Evolutionary conservation across 345 rosid genomes (phyloP).

Genomic region (Reutealis trisperma): DNA sequence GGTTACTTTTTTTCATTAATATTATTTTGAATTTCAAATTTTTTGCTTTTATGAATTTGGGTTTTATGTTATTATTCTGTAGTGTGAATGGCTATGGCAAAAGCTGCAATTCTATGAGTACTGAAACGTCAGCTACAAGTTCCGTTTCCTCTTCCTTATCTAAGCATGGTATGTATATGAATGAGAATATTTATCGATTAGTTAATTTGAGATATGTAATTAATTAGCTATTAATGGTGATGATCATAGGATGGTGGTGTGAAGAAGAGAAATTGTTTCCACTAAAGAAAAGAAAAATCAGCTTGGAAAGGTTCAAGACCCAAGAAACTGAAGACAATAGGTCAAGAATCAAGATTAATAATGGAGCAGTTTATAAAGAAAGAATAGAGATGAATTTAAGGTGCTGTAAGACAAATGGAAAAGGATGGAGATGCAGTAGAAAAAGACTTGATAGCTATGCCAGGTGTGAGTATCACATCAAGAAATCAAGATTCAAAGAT

Average conservation of each 20-base stretch:
- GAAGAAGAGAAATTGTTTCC: slow-evolving; percentile 19
- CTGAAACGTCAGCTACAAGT: background rate
- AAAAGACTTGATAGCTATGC: background rate
- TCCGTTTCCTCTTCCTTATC: slow-evolving; percentile 14
- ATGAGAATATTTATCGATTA: background rate
- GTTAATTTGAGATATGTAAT: too few relatives aligned
- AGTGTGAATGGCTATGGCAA: background rate
- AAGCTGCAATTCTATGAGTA: background rate
- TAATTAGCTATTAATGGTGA: background rate
- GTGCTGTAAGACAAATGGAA: background rate
- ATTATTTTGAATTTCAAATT: too few relatives aligned
- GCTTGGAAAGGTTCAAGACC: slow-evolving; percentile 10
- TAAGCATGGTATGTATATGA: background rate
- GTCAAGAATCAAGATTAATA: background rate
- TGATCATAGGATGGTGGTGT: slow-evolving; percentile 5
- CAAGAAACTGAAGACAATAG: background rate
- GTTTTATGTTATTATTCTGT: background rate
- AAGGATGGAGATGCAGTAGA: slow-evolving; percentile 15
- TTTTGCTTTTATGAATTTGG: too few relatives aligned
- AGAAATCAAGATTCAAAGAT: background rate
- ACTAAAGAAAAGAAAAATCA: slow-evolving; percentile 8
- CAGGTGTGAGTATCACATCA: background rate
- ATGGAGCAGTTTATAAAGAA: background rate
- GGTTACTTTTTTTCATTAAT: background rate
- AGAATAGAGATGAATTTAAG: background rate